Conservation (phyloP, 2,329 filamentous ascomycete genomes). For the Metarhizium humberi region DNA sequence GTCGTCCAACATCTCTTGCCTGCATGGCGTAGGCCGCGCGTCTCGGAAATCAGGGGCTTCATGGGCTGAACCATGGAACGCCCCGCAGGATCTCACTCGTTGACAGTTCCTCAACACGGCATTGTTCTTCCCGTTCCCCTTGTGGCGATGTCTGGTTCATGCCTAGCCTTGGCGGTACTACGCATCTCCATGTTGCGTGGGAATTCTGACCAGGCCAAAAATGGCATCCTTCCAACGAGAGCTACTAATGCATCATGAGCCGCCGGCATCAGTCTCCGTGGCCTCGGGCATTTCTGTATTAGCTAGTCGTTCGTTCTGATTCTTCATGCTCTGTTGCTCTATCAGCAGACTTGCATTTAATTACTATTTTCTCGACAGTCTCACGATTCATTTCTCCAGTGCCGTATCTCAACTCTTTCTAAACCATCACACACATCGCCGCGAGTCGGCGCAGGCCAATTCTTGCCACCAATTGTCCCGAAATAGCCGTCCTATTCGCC, state of each 20-base stretch:
- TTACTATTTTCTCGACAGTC: background rate
- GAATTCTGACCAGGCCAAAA: background rate
- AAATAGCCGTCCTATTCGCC: background rate
- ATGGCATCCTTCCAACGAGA: background rate
- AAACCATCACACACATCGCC: background rate
- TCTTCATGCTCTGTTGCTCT: background rate
- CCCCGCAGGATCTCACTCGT: background rate
- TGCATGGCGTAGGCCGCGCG: slow-evolving; percentile 4
- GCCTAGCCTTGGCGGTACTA: background rate
- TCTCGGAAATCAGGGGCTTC: slow-evolving; percentile 1
- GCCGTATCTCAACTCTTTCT: background rate
- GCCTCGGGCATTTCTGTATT: background rate
- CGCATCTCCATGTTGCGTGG: background rate
- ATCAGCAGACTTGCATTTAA: too few relatives aligned
- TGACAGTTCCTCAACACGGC: background rate
- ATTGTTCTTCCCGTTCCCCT: background rate
- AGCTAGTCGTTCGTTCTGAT: background rate
- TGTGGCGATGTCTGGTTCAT: background rate
- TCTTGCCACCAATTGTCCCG: background rate
- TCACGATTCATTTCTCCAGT: background rate
- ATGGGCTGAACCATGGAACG: background rate
- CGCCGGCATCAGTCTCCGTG: background rate
- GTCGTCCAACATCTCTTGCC: background rate
- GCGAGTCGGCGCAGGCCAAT: background rate
- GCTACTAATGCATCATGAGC: background rate